These are phyloP conservation scores for Aspergillus hiratsukae DNA, from an alignment of 2,329 filamentous ascomycete species.

Conservation along the genomic window DNA sequence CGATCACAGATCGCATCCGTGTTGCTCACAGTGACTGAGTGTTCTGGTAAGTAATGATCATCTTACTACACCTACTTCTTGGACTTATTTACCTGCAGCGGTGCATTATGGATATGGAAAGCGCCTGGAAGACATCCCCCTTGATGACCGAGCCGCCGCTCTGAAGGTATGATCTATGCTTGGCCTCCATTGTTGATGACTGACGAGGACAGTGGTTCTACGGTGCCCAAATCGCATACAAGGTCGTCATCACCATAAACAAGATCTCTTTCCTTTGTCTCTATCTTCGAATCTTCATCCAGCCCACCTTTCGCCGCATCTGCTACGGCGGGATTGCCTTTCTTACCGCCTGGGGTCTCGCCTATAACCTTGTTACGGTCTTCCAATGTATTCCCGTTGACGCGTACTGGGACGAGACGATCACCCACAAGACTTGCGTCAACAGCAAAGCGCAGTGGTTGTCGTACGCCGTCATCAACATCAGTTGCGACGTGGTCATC, in stretches of 20 bases:
- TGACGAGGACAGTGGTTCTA: constrained; percentile 38
- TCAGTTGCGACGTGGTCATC: constrained; percentile 21
- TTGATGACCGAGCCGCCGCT: constrained; percentile 20
- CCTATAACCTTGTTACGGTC: constrained; percentile 18
- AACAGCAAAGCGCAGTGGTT: constrained; percentile 17
- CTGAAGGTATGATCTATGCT: constrained; percentile 10
- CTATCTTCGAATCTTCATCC: constrained; percentile 51
- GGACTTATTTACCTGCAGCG: constrained; percentile 6
- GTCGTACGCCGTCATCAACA: constrained; percentile 21
- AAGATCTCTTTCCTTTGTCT: constrained; percentile 52
- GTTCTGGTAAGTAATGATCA: neutral
- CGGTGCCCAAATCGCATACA: constrained; percentile 52
- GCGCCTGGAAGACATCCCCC: constrained; percentile 15
- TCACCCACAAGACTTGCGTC: constrained; percentile 18
- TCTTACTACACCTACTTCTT: neutral
- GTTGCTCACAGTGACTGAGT: constrained; percentile 16
- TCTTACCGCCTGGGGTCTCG: constrained; percentile 11
- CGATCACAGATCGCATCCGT: constrained; percentile 7
- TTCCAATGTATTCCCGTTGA: constrained; percentile 20
- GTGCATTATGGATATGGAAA: constrained; percentile 31
- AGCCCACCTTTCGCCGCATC: constrained; percentile 41
- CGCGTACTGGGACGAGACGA: constrained; percentile 18
- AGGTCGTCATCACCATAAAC: constrained; percentile 50
- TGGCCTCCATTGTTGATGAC: neutral
- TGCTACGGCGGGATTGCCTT: constrained; percentile 31